phyloP scores from a whole-genome alignment of 257 asterid genomes.

The Haberlea rhodopensis region DNA sequence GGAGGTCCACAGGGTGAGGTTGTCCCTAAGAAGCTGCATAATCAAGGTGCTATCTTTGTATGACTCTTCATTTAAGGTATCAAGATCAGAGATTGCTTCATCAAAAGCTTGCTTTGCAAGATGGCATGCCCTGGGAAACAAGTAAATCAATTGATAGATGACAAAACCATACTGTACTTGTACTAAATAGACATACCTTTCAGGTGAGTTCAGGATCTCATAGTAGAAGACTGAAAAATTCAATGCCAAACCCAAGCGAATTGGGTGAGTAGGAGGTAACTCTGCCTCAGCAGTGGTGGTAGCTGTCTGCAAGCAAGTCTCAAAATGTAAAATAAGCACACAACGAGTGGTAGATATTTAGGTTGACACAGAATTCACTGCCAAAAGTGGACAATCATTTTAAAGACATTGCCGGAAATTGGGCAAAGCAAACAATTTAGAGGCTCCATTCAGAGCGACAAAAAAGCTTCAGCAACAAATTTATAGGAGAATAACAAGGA shows the following conservation, averaged over 20 bases:
- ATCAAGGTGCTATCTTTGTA: slow-evolving; percentile 72
- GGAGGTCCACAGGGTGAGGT: slow-evolving; percentile 73
- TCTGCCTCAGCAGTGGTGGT: slow-evolving; percentile 75
- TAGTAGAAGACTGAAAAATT: slow-evolving; percentile 67
- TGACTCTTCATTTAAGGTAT: slow-evolving; percentile 66
- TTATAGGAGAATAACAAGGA: slow-evolving; percentile 3
- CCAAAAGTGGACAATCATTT: neutral
- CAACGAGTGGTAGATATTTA: neutral
- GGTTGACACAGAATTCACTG: neutral
- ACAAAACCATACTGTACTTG: slow-evolving; percentile 5
- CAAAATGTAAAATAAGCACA: slow-evolving; percentile 26
- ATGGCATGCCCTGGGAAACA: slow-evolving; percentile 73
- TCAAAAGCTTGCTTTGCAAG: slow-evolving; percentile 81
- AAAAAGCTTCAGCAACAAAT: neutral
- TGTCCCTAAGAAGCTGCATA: slow-evolving; percentile 76
- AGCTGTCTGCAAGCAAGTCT: slow-evolving; percentile 53
- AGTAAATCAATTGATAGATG: slow-evolving; percentile 5
- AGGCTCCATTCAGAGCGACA: neutral
- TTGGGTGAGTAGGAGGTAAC: slow-evolving; percentile 58
- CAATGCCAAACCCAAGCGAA: slow-evolving; percentile 62
- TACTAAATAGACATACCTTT: slow-evolving; percentile 52
- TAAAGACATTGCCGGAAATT: neutral
- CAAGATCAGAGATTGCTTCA: slow-evolving; percentile 71
- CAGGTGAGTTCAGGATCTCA: slow-evolving; percentile 68
- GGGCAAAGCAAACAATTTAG: slow-evolving; percentile 11